Conservation (phyloP, 306 rosid species). For the Purshia tridentata region DNA sequence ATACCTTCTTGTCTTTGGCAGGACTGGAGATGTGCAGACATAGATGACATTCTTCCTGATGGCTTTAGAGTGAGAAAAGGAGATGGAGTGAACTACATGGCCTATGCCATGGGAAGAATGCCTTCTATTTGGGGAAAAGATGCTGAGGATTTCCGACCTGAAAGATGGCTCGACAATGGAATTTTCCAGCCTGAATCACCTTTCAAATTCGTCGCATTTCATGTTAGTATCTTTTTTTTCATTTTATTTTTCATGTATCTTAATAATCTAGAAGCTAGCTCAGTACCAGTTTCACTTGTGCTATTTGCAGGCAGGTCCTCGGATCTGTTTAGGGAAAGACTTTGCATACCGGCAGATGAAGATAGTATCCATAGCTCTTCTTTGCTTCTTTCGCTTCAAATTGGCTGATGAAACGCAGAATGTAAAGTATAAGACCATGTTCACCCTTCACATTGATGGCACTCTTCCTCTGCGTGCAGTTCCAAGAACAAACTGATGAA, state of each 20-base stretch:
- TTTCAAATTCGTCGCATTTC: slow-evolving; percentile 74
- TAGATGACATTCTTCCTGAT: slow-evolving; percentile 65
- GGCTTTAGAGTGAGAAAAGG: slow-evolving; percentile 60
- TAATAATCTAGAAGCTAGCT: neutral
- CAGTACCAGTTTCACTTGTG: neutral
- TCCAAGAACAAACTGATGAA: slow-evolving; percentile 30
- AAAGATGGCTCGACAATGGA: slow-evolving; percentile 72
- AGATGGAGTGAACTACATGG: slow-evolving; percentile 55
- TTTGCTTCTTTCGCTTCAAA: slow-evolving; percentile 58
- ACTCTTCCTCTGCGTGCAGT: slow-evolving; percentile 59
- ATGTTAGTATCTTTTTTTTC: slow-evolving; percentile 36
- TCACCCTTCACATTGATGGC: slow-evolving; percentile 77
- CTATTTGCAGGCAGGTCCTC: slow-evolving; percentile 65
- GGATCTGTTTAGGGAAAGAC: slow-evolving; percentile 73
- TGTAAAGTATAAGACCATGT: slow-evolving; percentile 61
- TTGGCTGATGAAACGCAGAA: slow-evolving; percentile 39
- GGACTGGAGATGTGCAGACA: slow-evolving; percentile 63
- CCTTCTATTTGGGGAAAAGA: slow-evolving; percentile 69
- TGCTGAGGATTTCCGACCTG: slow-evolving; percentile 58
- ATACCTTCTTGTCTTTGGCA: slow-evolving; percentile 10
- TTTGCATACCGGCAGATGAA: slow-evolving; percentile 83
- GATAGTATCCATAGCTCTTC: slow-evolving; percentile 56
- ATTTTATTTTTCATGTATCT: neutral
- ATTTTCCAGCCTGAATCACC: slow-evolving; percentile 59
- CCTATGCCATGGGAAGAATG: slow-evolving; percentile 81